A percentile compares a stretch with the other conserved stretches of the same genome.
These are phyloP conservation scores for Ogataea salicorniae DNA, from an alignment of 805 yeast species.

Conservation along the genomic window DNA sequence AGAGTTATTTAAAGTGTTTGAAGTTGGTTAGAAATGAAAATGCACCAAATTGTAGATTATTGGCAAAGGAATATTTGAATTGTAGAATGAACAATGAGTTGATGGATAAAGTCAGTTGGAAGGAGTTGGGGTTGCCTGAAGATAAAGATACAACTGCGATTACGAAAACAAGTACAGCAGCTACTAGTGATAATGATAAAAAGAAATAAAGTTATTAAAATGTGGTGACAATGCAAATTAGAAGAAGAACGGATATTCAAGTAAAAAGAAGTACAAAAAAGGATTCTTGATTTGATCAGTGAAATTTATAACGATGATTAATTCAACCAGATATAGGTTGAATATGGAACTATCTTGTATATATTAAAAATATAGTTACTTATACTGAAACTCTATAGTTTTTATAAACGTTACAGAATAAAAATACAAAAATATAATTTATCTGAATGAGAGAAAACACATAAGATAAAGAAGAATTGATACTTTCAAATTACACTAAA, in stretches of 20 bases:
- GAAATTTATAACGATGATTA: no score
- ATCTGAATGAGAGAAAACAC: no score
- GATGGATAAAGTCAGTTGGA: conserved; percentile 34
- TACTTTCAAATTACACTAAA: no score
- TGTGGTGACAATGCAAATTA: background rate
- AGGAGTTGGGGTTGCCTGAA: conserved; percentile 33
- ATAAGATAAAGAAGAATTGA: no score
- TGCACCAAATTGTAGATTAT: conserved; percentile 82
- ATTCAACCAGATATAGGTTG: no score
- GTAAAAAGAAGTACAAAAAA: no score
- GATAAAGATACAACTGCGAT: conserved; percentile 17
- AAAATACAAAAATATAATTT: no score
- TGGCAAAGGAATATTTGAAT: conserved; percentile 75
- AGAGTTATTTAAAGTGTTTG: conserved; percentile 70
- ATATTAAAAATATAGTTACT: no score
- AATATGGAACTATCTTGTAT: no score
- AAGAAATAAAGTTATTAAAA: background rate
- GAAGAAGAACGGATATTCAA: background rate
- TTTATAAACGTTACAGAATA: no score
- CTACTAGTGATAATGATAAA: background rate
- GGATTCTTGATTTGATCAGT: no score
- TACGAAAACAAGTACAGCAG: background rate
- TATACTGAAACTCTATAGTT: no score
- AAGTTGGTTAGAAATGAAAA: conserved; percentile 73
- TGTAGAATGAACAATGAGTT: conserved; percentile 80